Evolutionary conservation across 257 asterid genomes (phyloP).

Genomic region (Solanum neorickii): DNA sequence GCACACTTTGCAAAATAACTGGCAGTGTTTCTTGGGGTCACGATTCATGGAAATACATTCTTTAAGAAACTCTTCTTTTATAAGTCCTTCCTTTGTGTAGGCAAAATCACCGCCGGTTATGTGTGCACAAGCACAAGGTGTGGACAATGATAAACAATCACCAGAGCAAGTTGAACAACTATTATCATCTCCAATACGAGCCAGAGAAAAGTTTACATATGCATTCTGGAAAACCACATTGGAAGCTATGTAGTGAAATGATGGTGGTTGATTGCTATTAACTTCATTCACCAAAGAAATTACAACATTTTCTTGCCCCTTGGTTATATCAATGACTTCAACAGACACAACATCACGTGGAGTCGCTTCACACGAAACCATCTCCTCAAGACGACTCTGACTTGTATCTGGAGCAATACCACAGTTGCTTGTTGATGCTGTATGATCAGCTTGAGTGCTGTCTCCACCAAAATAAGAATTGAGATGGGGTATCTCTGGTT

Average conservation of each 20-base stretch:
- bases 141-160: constrained; percentile 52
- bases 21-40: constrained; percentile 55
- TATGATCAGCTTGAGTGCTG: constrained; percentile 12
- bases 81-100: constrained; percentile 70
- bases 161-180: constrained; percentile 63
- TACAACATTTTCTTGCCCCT: constrained; percentile 62
- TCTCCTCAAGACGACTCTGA: constrained; percentile 22
- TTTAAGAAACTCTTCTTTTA: constrained; percentile 62
- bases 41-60: constrained; percentile 72
- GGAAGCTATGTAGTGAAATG: constrained; percentile 66
- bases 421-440: constrained; percentile 14
- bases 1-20: constrained; percentile 62
- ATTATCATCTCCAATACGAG: constrained; percentile 53
- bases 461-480: constrained; percentile 22
- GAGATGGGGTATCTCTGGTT: constrained; percentile 10
- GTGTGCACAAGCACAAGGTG: constrained; percentile 68
- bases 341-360: constrained; percentile 23
- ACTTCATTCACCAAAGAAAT: constrained; percentile 59
- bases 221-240: constrained; percentile 70
- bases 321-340: constrained; percentile 57
- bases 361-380: constrained; percentile 20
- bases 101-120: constrained; percentile 80
- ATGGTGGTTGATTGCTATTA: constrained; percentile 47
- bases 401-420: constrained; percentile 11
- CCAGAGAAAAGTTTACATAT: constrained; percentile 48